A percentile compares a stretch with the other conserved stretches of the same genome.
phyloP scores from a whole-genome alignment of 129 eudicot genomes.

The Glebionis coronaria region DNA sequence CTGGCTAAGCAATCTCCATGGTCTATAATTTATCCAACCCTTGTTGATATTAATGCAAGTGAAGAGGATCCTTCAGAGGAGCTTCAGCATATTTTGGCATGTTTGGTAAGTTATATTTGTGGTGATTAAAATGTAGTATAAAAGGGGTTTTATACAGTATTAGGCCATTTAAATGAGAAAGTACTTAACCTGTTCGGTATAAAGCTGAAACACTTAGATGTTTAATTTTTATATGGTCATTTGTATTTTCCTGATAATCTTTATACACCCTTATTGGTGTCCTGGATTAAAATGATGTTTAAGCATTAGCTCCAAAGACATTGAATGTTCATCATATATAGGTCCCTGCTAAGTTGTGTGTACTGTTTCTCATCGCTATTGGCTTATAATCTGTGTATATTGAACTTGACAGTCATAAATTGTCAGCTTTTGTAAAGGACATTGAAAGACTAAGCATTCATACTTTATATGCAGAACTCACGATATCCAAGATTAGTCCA shows the following conservation, averaged over 20 bases:
- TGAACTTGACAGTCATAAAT: slow-evolving; percentile 13
- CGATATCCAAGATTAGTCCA: slow-evolving; percentile 87
- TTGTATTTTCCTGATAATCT: too few species aligned
- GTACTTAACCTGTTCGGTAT: slow-evolving; percentile 10
- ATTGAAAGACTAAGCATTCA: slow-evolving; percentile 16
- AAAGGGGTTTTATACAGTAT: slow-evolving; percentile 1
- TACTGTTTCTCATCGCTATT: not conserved
- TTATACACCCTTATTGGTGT: too few species aligned
- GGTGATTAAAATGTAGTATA: not conserved
- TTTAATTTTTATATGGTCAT: too few species aligned
- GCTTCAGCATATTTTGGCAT: slow-evolving; percentile 77
- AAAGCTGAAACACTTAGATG: not conserved
- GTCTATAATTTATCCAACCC: slow-evolving; percentile 94
- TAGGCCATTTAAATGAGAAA: slow-evolving; percentile 2
- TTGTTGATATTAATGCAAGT: slow-evolving; percentile 77
- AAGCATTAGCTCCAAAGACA: not conserved
- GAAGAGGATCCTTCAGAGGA: slow-evolving; percentile 80
- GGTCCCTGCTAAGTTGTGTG: not conserved
- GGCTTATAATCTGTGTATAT: not conserved
- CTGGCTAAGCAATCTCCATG: slow-evolving; percentile 90
- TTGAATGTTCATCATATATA: not conserved
- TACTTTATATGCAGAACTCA: slow-evolving; percentile 65
- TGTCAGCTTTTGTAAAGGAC: slow-evolving; percentile 11
- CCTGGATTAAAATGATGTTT: too few species aligned
- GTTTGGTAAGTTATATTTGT: slow-evolving; percentile 55